Conservation (phyloP, 163 green algal species). For the Scenedesmus sp. region DNA sequence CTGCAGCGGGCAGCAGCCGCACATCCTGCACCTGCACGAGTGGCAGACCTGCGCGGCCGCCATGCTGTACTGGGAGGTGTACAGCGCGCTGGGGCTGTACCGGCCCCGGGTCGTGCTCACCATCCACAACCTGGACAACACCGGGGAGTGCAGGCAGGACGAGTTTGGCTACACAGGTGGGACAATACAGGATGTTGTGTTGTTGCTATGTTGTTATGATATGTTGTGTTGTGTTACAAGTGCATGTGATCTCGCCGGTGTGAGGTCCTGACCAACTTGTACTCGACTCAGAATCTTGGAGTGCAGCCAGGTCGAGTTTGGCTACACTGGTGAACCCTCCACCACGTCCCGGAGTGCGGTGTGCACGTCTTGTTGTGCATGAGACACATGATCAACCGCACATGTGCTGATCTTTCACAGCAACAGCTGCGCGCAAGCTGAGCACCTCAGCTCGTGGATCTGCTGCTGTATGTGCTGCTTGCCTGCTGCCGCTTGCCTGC, state of each 20-base stretch:
- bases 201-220: background rate
- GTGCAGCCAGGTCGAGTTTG: conserved; percentile 91
- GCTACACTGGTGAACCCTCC: conserved; percentile 51
- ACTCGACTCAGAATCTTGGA: conserved; percentile 92
- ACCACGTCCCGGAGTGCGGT: conserved; percentile 49
- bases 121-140: conserved; percentile 98
- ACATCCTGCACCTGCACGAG: conserved; percentile 95
- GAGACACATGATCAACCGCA: too few relatives aligned
- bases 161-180: conserved; percentile 87
- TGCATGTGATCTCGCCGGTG: conserved; percentile 32
- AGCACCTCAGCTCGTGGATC: too few relatives aligned
- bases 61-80: conserved; percentile 95
- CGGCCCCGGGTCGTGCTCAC: conserved; percentile 85
- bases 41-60: conserved; percentile 88
- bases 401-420: too few relatives aligned
- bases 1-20: conserved; percentile 73
- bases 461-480: too few relatives aligned
- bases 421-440: too few relatives aligned
- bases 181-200: background rate
- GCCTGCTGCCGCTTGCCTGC: too few relatives aligned
- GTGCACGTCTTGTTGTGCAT: background rate
- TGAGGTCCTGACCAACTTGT: conserved; percentile 94
- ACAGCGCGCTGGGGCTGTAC: conserved; percentile 75
- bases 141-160: conserved; percentile 90
- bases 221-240: background rate